phyloP scores from a whole-genome alignment of 2,329 filamentous ascomycete species.

The Tolypocladium tropicale region DNA sequence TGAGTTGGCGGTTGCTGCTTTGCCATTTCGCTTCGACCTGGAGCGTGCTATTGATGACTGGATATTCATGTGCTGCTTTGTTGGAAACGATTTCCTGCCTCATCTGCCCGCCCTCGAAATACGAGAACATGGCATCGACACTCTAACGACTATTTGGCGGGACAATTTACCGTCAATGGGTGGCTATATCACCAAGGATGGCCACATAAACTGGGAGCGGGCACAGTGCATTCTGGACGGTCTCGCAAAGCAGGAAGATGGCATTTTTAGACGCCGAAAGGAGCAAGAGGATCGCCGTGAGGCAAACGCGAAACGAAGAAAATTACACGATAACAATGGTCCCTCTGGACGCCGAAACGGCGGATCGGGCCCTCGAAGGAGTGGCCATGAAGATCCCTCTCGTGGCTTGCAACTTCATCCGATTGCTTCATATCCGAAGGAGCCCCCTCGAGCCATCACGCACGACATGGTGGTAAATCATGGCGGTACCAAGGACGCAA shows the following conservation, averaged over 20 bases:
- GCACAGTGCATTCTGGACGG: constrained; percentile 84
- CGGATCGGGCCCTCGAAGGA: constrained; percentile 9
- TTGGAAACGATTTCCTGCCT: constrained; percentile 95
- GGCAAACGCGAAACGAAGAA: constrained; percentile 68
- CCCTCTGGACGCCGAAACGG: constrained; percentile 11
- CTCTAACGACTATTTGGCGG: constrained; percentile 91
- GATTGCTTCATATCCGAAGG: constrained; percentile 41
- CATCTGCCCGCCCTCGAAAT: constrained; percentile 97
- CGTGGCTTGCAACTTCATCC: constrained; percentile 22
- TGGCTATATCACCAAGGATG: constrained; percentile 92
- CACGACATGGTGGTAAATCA: constrained; percentile 84
- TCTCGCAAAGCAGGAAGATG: constrained; percentile 84
- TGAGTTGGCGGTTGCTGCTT: constrained; percentile 72
- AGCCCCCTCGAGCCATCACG: constrained; percentile 51
- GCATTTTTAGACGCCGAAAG: constrained; percentile 81
- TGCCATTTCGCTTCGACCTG: constrained; percentile 84
- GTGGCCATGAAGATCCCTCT: constrained; percentile 24
- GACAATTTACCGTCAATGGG: constrained; percentile 87
- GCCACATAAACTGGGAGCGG: constrained; percentile 74
- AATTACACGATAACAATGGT: constrained; percentile 48
- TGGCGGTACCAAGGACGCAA: constrained; percentile 54
- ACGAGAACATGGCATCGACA: constrained; percentile 93
- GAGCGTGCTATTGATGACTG: constrained; percentile 94
- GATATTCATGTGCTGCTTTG: constrained; percentile 99
- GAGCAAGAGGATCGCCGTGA: constrained; percentile 78